phyloP scores from a whole-genome alignment of 495 filamentous ascomycete genomes.

The Aspergillus cavernicola region DNA sequence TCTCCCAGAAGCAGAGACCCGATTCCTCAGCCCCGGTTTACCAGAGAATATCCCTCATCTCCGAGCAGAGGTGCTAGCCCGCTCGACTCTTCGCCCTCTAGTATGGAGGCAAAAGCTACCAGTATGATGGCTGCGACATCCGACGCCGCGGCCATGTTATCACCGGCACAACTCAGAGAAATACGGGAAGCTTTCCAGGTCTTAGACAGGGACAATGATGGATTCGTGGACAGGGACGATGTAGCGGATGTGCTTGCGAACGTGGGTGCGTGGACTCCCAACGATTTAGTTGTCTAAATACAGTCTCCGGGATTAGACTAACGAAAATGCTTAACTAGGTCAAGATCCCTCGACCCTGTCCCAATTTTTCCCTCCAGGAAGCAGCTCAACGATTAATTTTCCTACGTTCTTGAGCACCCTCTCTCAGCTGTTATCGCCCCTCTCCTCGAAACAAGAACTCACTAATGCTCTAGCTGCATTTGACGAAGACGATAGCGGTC shows the following conservation, averaged over 20 bases:
- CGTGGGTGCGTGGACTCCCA: constrained; percentile 50
- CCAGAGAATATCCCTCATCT: constrained; percentile 39
- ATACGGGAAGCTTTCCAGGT: constrained; percentile 86
- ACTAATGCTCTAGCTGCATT: constrained; percentile 88
- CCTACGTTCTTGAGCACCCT: constrained; percentile 79
- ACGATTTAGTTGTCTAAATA: background rate
- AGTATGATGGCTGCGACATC: constrained; percentile 23
- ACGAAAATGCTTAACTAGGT: constrained; percentile 29
- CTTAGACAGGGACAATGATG: constrained; percentile 77
- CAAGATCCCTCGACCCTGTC: constrained; percentile 58
- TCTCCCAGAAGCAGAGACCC: constrained; percentile 27
- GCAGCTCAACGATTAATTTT: constrained; percentile 69
- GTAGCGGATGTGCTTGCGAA: constrained; percentile 77
- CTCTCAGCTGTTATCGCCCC: constrained; percentile 61
- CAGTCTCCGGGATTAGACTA: background rate
- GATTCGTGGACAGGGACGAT: constrained; percentile 69
- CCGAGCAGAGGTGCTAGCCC: constrained; percentile 39
- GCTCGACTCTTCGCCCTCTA: constrained; percentile 25
- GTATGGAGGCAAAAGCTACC: constrained; percentile 26
- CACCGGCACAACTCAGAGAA: constrained; percentile 64
- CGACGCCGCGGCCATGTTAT: constrained; percentile 60
- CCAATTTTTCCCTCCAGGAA: constrained; percentile 70
- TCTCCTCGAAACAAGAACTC: constrained; percentile 74
- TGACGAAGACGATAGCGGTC: constrained; percentile 91
- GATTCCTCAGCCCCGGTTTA: constrained; percentile 40